phyloP scores from a whole-genome alignment of 1,139 yeast genomes.

The Lodderomyces margitis region DNA sequence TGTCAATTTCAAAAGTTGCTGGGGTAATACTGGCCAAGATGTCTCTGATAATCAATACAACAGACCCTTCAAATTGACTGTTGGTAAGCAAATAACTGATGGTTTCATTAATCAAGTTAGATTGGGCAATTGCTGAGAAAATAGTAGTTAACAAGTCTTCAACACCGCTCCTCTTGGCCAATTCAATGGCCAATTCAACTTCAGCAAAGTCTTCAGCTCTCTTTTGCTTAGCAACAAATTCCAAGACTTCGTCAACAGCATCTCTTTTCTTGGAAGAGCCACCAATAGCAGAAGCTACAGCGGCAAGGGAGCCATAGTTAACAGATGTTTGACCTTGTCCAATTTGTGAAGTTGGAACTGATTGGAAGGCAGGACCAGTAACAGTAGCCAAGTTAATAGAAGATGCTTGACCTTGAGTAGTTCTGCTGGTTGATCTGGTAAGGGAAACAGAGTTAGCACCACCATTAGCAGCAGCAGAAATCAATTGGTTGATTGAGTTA shows the following conservation, averaged over 20 bases:
- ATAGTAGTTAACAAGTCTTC: constrained; percentile 35
- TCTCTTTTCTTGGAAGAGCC: constrained; percentile 9
- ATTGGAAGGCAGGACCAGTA: constrained; percentile 14
- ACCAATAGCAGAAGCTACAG: constrained; percentile 12
- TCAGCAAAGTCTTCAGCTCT: constrained; percentile 11
- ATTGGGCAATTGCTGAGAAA: constrained; percentile 27
- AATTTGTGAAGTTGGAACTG: constrained; percentile 13
- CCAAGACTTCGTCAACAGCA: constrained; percentile 8
- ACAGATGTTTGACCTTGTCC: constrained; percentile 12
- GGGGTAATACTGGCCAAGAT: constrained; percentile 18
- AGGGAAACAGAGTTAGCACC: constrained; percentile 4
- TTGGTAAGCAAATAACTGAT: constrained; percentile 26
- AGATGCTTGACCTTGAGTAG: neutral
- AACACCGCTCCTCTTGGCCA: constrained; percentile 31
- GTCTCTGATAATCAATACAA: constrained; percentile 26
- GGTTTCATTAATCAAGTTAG: constrained; percentile 30
- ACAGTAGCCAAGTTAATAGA: constrained; percentile 7
- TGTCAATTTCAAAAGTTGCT: constrained; percentile 10
- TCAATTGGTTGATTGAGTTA: constrained; percentile 6
- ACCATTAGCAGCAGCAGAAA: constrained; percentile 9
- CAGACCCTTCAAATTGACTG: constrained; percentile 27
- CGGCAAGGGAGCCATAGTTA: constrained; percentile 12
- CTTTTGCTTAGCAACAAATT: constrained; percentile 8
- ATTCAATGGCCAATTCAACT: constrained; percentile 9
- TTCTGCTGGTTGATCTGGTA: constrained; percentile 2